Conservation (phyloP, 202 grass and related monocot species). For the Zoysia matrella region DNA sequence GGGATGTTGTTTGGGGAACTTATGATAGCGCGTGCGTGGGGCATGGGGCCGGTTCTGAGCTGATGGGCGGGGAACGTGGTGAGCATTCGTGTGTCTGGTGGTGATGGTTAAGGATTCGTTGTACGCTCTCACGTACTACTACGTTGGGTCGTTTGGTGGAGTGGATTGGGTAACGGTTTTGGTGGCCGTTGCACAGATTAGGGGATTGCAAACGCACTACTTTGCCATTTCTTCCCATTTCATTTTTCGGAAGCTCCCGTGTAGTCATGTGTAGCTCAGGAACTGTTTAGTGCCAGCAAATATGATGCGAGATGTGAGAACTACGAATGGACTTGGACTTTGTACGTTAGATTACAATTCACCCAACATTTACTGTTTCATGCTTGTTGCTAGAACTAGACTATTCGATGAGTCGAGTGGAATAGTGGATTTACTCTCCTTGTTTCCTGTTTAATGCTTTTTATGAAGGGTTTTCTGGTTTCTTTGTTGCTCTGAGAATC, state of each 20-base stretch:
- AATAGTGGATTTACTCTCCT: neutral
- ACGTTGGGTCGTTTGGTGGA: too few species aligned
- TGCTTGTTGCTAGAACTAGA: neutral
- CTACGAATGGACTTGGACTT: neutral
- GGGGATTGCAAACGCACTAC: neutral
- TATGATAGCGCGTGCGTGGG: too few species aligned
- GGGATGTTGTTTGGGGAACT: too few species aligned
- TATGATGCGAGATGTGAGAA: neutral
- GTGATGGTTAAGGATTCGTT: too few species aligned
- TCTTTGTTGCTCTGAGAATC: neutral
- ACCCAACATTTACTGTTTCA: neutral
- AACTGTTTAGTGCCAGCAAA: neutral
- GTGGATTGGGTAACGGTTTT: neutral
- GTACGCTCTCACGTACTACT: neutral
- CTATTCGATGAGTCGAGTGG: neutral
- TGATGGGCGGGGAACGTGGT: too few species aligned
- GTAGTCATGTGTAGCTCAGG: neutral
- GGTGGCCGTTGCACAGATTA: neutral
- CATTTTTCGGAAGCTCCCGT: neutral
- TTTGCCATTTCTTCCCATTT: neutral
- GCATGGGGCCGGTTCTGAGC: too few species aligned
- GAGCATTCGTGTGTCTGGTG: too few species aligned
- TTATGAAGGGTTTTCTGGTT: neutral
- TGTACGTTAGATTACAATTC: neutral
- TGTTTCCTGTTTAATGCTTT: neutral